A percentile compares a stretch with the other conserved stretches of the same genome.
These are phyloP conservation scores for Apiospora marii DNA, from an alignment of 2,329 filamentous ascomycete genomes.

Conservation along the genomic window DNA sequence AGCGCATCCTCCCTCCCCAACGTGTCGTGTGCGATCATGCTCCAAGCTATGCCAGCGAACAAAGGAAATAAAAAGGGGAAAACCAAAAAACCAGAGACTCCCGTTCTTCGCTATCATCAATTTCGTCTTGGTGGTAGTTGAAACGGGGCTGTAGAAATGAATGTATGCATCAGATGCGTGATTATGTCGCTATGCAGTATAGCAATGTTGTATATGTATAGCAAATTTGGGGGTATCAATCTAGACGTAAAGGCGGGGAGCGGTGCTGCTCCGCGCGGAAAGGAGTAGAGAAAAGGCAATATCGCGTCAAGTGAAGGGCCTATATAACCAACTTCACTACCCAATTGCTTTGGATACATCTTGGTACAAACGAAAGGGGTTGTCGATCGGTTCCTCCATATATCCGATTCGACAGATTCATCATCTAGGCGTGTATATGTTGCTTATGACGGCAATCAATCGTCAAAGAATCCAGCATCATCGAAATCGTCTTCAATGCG, in stretches of 20 bases:
- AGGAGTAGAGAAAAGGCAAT: conserved; percentile 10
- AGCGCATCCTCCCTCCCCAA: conserved; percentile 10
- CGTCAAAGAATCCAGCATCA: conserved; percentile 66
- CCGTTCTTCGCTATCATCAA: conserved; percentile 6
- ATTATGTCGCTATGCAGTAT: conserved; percentile 24
- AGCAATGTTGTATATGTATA: conserved; percentile 23
- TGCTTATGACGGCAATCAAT: conserved; percentile 38
- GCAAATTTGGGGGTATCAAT: conserved; percentile 24
- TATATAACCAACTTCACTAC: conserved; percentile 20
- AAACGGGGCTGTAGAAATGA: conserved; percentile 12
- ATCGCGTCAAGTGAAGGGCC: neutral
- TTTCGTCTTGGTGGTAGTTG: conserved; percentile 3
- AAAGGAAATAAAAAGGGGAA: neutral
- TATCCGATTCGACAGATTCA: neutral
- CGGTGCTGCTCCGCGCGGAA: neutral
- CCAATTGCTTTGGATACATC: conserved; percentile 6
- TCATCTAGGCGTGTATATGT: neutral
- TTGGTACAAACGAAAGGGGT: conserved; percentile 24
- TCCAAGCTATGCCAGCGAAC: conserved; percentile 18
- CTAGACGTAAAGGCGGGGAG: conserved; percentile 25
- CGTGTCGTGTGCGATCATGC: conserved; percentile 5
- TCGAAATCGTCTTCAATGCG: conserved; percentile 60
- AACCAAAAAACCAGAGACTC: neutral
- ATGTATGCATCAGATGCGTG: conserved; percentile 21
- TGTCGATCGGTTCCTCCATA: conserved; percentile 7